Percentiles rank a stretch among this genome's conserved stretches.
These are phyloP conservation scores for Grifola frondosa DNA, from an alignment of 1,284 basidiomycete species.

Conservation along the genomic window DNA sequence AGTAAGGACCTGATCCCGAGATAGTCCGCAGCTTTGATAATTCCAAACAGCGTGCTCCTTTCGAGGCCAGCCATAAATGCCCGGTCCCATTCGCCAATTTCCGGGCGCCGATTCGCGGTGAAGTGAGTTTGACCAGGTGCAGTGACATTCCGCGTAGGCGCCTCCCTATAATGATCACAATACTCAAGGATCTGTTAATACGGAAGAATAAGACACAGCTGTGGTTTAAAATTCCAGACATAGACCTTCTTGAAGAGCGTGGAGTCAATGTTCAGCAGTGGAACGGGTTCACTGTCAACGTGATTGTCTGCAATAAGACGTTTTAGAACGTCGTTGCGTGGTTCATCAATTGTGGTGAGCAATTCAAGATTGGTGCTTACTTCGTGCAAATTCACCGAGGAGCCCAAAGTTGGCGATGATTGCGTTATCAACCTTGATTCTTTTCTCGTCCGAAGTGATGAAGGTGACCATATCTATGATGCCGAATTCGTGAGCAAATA, in stretches of 20 bases:
- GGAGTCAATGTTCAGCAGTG: slow-evolving; percentile 94
- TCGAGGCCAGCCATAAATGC: slow-evolving; percentile 98
- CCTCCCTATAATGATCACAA: slow-evolving; percentile 97
- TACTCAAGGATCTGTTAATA: slow-evolving; percentile 91
- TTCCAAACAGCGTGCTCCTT: slow-evolving; percentile 98
- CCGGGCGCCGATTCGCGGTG: slow-evolving; percentile 96
- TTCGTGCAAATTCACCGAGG: too few relatives aligned
- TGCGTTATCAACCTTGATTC: slow-evolving; percentile 91
- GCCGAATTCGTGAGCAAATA: too few relatives aligned
- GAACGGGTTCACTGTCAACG: slow-evolving; percentile 90
- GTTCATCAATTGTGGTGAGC: too few relatives aligned
- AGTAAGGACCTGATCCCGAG: slow-evolving; percentile 99
- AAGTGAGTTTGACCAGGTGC: slow-evolving; percentile 82
- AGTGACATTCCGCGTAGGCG: slow-evolving; percentile 88
- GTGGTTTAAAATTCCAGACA: slow-evolving; percentile 10
- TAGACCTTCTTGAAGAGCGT: slow-evolving; percentile 93
- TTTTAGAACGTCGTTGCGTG: slow-evolving; percentile 95
- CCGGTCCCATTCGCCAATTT: slow-evolving; percentile 99
- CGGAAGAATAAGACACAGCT: slow-evolving; percentile 8
- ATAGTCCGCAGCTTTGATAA: slow-evolving; percentile 99
- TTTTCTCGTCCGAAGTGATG: slow-evolving; percentile 93
- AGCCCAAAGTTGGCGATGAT: too few relatives aligned
- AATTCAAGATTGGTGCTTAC: too few relatives aligned
- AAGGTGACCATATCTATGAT: slow-evolving; percentile 85
- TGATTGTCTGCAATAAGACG: slow-evolving; percentile 99